phyloP scores from a whole-genome alignment of 352 stramenopile genomes.

The Paralagenidium karlingii region DNA sequence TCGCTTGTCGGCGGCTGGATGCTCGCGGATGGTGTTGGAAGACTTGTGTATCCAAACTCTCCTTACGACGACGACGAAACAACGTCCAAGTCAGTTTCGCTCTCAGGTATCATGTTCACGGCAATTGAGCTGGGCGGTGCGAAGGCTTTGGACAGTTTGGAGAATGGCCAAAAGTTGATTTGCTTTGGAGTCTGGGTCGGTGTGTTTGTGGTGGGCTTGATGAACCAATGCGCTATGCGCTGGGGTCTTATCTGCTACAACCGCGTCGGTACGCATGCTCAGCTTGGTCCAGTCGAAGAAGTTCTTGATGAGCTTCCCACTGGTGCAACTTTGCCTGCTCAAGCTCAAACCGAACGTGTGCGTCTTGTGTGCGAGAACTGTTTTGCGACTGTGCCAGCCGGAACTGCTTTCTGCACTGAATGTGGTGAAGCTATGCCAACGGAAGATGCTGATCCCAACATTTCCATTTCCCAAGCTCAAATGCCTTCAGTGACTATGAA shows the following conservation, averaged over 20 bases:
- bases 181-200: slow-evolving; percentile 77
- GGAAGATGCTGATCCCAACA: slow-evolving; percentile 56
- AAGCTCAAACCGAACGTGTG: slow-evolving; percentile 40
- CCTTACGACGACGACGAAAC: too few species aligned
- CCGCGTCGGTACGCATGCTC: slow-evolving; percentile 60
- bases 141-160: slow-evolving; percentile 30
- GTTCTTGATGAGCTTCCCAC: slow-evolving; percentile 60
- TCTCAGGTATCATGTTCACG: slow-evolving; percentile 45
- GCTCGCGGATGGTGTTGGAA: slow-evolving; percentile 52
- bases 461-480: slow-evolving; percentile 81
- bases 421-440: slow-evolving; percentile 77
- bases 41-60: slow-evolving; percentile 47
- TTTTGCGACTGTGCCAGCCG: slow-evolving; percentile 69
- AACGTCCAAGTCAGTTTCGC: slow-evolving; percentile 18
- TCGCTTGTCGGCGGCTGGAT: slow-evolving; percentile 63
- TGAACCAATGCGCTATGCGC: slow-evolving; percentile 79
- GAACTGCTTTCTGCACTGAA: slow-evolving; percentile 81
- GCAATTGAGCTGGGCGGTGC: slow-evolving; percentile 55
- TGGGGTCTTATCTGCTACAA: slow-evolving; percentile 86
- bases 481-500: slow-evolving; percentile 79
- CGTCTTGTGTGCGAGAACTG: slow-evolving; percentile 84
- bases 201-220: slow-evolving; percentile 32
- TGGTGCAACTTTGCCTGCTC: slow-evolving; percentile 44
- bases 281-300: slow-evolving; percentile 53
- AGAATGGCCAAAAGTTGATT: slow-evolving; percentile 34